A percentile compares a stretch with the other conserved stretches of the same genome.
Conservation (phyloP, 345 rosid species). For the Arabis alpina region DNA sequence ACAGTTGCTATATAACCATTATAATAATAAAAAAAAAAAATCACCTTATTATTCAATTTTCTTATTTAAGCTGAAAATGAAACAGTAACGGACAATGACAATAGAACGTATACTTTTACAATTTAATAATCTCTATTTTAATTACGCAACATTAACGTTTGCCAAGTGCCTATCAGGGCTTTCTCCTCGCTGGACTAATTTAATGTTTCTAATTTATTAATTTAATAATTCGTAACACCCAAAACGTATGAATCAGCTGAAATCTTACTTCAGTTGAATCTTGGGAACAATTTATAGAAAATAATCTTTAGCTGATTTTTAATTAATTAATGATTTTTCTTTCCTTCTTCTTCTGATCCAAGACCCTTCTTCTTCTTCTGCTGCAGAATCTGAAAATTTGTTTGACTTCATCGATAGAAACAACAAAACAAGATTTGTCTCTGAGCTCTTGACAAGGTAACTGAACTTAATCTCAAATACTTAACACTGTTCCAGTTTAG, state of each 20-base stretch:
- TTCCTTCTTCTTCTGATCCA: conserved; percentile 24
- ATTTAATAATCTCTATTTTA: background rate
- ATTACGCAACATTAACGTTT: background rate
- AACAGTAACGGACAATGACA: conserved; percentile 17
- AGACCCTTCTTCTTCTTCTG: conserved; percentile 6
- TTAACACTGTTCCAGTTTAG: background rate
- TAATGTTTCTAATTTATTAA: background rate
- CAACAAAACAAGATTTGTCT: conserved; percentile 1
- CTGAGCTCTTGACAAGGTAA: conserved; percentile 36
- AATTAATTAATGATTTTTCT: conserved; percentile 1
- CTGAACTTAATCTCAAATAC: background rate
- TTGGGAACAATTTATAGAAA: conserved; percentile 16
- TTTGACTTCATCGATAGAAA: conserved; percentile 18
- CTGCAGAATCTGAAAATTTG: conserved; percentile 11
- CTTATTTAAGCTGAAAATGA: conserved; percentile 13
- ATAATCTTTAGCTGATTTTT: background rate
- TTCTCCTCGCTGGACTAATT: background rate
- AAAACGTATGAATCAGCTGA: conserved; percentile 45
- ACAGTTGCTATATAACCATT: conserved; percentile 20
- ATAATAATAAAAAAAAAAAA: too few species aligned
- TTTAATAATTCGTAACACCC: conserved; percentile 9
- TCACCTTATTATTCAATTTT: too few species aligned
- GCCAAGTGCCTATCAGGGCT: conserved; percentile 9
- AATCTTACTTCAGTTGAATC: conserved; percentile 35
- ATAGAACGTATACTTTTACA: background rate